Evolutionary conservation across 2,329 filamentous ascomycete species (phyloP).

Genomic region (Pestalotiopsis sp.): DNA sequence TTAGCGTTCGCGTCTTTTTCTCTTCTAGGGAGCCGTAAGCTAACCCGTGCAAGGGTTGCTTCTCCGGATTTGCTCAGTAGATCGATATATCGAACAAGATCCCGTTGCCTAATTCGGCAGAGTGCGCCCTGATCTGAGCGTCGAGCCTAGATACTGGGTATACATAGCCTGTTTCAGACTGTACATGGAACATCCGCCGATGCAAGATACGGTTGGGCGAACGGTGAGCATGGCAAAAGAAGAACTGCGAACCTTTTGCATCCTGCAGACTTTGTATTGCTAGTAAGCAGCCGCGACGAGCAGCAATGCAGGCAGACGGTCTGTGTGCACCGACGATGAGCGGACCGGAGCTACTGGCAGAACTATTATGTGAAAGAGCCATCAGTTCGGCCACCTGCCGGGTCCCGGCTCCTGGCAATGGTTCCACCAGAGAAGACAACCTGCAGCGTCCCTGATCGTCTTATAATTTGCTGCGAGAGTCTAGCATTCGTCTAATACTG

Average conservation of each 20-base stretch:
- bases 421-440: neutral
- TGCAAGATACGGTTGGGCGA: neutral
- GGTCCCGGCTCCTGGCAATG: neutral
- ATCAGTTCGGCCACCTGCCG: neutral
- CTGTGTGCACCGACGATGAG: neutral
- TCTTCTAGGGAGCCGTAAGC: neutral
- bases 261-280: neutral
- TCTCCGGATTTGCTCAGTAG: neutral
- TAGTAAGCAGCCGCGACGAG: neutral
- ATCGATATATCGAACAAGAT: neutral
- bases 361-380: neutral
- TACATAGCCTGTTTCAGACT: neutral
- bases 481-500: neutral
- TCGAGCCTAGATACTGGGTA: neutral
- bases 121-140: neutral
- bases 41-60: neutral
- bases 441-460: neutral
- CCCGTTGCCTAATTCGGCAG: neutral
- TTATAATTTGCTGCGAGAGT: neutral
- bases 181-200: neutral
- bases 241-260: neutral
- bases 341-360: neutral
- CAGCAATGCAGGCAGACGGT: neutral
- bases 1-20: neutral
- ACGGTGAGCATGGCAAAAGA: neutral